Percentiles rank a stretch among this genome's conserved stretches.
Evolutionary conservation across 495 filamentous ascomycete genomes (phyloP).

Genomic region (Cercophora samala): DNA sequence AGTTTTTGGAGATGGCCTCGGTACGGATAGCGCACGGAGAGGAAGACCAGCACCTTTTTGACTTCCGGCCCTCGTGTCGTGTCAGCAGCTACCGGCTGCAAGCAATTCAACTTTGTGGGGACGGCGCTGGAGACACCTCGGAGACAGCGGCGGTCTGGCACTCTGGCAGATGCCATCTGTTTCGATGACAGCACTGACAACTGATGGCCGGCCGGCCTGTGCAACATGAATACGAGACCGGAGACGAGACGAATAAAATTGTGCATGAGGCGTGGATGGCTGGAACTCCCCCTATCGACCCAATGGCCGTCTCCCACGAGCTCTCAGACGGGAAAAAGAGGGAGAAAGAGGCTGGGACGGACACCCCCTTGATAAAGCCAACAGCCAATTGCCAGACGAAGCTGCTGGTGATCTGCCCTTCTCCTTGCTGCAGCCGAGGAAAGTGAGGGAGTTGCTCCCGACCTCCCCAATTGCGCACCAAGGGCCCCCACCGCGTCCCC

Average conservation of each 20-base stretch:
- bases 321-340: slow-evolving; percentile 21
- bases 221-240: not conserved
- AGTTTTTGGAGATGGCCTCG: slow-evolving; percentile 22
- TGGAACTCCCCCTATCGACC: slow-evolving; percentile 10
- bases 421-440: slow-evolving; percentile 24
- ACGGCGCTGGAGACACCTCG: slow-evolving; percentile 10
- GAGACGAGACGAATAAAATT: not conserved
- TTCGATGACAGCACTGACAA: not conserved
- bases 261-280: slow-evolving; percentile 21
- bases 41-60: slow-evolving; percentile 2
- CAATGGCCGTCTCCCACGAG: slow-evolving; percentile 34
- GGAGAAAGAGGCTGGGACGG: slow-evolving; percentile 28
- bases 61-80: not conserved
- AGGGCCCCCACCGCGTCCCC: slow-evolving; percentile 14
- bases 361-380: not conserved
- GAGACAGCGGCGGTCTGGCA: not conserved
- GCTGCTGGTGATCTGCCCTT: slow-evolving; percentile 27
- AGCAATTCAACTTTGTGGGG: not conserved
- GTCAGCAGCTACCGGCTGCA: not conserved
- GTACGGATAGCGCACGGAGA: slow-evolving; percentile 8
- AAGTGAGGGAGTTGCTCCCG: slow-evolving; percentile 14
- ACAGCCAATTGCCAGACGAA: slow-evolving; percentile 25
- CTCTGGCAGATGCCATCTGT: not conserved
- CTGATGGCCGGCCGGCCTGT: not conserved
- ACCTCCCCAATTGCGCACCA: slow-evolving; percentile 13